Percentiles rank a stretch among this genome's conserved stretches.
Evolutionary conservation across 2,329 filamentous ascomycete genomes (phyloP).

Genomic region (Pyricularia pennisetigena): DNA sequence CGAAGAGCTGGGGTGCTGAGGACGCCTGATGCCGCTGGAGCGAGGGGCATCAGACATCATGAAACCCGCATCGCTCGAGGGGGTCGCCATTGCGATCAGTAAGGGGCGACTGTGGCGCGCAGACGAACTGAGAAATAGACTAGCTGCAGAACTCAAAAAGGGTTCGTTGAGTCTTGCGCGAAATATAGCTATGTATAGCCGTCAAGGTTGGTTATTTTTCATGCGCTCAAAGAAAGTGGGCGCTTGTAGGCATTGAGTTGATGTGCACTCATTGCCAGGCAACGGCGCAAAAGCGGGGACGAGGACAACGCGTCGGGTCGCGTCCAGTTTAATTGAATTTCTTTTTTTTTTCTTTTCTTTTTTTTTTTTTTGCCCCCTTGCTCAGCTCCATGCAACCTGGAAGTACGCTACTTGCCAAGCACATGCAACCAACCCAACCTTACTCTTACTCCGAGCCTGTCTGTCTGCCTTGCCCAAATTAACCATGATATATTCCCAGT

Average conservation of each 20-base stretch:
- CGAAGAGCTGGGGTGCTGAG: conserved; percentile 38
- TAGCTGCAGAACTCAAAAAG: neutral
- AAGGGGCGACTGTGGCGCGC: neutral
- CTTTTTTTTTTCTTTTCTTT: no score
- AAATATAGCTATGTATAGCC: neutral
- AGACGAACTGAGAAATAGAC: neutral
- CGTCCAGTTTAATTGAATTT: conserved; percentile 12
- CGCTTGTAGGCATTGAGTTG: neutral
- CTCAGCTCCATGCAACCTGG: neutral
- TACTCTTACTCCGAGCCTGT: neutral
- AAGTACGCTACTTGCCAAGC: neutral
- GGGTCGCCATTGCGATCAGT: conserved; percentile 29
- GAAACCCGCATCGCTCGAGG: conserved; percentile 44
- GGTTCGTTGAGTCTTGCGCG: neutral
- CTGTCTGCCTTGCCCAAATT: neutral
- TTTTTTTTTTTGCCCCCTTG: neutral
- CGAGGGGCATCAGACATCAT: conserved; percentile 46
- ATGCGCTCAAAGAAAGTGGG: neutral
- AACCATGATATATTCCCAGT: neutral
- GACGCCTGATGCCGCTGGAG: conserved; percentile 26
- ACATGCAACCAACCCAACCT: neutral
- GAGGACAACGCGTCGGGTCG: conserved; percentile 12
- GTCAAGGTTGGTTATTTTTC: neutral
- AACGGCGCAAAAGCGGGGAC: neutral
- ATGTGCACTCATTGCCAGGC: neutral